Percentiles rank a stretch among this genome's conserved stretches.
phyloP scores from a whole-genome alignment of 2,329 filamentous ascomycete species.

The Tolypocladium capitatum region DNA sequence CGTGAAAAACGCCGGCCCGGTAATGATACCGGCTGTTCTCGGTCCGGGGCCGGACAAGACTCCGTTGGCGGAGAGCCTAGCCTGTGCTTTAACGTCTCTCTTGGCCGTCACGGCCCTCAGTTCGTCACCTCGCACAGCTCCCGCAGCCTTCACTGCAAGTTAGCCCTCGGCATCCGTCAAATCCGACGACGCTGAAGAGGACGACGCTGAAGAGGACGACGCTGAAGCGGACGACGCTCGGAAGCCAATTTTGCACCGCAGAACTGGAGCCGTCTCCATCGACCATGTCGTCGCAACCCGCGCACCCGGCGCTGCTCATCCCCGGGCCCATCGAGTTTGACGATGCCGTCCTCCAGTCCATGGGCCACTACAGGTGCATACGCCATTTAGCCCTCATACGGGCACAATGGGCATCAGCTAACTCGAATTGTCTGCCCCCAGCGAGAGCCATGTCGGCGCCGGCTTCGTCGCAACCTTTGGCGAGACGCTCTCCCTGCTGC shows the following conservation, averaged over 20 bases:
- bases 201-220: too few species aligned
- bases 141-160: too few species aligned
- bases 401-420: neutral
- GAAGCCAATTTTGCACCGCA: conserved; percentile 1
- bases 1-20: too few species aligned
- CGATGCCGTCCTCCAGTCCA: conserved; percentile 87
- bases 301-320: conserved; percentile 70
- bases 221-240: neutral
- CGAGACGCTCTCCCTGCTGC: conserved; percentile 75
- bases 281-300: conserved; percentile 48
- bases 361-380: conserved; percentile 79
- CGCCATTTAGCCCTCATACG: neutral
- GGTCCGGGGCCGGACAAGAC: neutral
- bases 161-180: conserved; percentile 2
- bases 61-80: neutral
- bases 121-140: neutral
- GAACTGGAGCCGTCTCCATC: conserved; percentile 10
- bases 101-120: neutral
- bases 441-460: conserved; percentile 85
- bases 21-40: too few species aligned
- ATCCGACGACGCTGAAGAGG: neutral
- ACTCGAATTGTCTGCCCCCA: conserved; percentile 21
- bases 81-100: neutral
- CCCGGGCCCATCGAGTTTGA: conserved; percentile 97
- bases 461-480: conserved; percentile 85